Conservation (phyloP, 1,284 basidiomycete species). For the Mycena citricolor region DNA sequence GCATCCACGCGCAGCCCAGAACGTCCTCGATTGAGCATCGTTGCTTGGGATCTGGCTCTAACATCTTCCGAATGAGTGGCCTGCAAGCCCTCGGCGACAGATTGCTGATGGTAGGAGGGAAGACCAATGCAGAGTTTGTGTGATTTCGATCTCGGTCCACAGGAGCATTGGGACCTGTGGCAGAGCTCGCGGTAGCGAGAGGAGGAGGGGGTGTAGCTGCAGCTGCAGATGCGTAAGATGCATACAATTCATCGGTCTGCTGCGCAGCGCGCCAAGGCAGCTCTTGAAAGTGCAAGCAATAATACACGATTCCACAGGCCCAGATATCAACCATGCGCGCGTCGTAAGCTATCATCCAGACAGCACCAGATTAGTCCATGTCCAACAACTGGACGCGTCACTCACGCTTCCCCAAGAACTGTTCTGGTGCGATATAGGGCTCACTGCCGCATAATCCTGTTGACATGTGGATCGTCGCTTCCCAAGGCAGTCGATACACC, state of each 20-base stretch:
- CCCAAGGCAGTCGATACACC: slow-evolving; percentile 98
- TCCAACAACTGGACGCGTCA: slow-evolving; percentile 31
- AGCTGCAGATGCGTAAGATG: slow-evolving; percentile 70
- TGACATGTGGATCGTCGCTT: slow-evolving; percentile 94
- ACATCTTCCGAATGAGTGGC: slow-evolving; percentile 87
- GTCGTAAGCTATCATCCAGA: slow-evolving; percentile 77
- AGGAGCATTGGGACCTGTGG: slow-evolving; percentile 28
- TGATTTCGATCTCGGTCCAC: slow-evolving; percentile 32
- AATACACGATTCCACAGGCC: slow-evolving; percentile 97
- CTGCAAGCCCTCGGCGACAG: slow-evolving; percentile 86
- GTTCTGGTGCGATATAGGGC: slow-evolving; percentile 98
- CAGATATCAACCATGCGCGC: slow-evolving; percentile 97
- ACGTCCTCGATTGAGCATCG: slow-evolving; percentile 84
- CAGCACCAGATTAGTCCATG: slow-evolving; percentile 22
- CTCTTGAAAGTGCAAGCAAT: slow-evolving; percentile 97
- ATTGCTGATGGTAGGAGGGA: slow-evolving; percentile 82
- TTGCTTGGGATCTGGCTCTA: slow-evolving; percentile 89
- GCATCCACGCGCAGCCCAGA: slow-evolving; percentile 82
- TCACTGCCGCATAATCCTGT: slow-evolving; percentile 97
- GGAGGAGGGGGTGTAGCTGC: slow-evolving; percentile 16
- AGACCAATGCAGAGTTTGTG: slow-evolving; percentile 10
- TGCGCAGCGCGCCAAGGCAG: slow-evolving; percentile 97
- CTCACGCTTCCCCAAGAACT: slow-evolving; percentile 95
- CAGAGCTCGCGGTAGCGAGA: slow-evolving; percentile 5
- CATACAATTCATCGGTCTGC: slow-evolving; percentile 78